Evolutionary conservation across 2,329 filamentous ascomycete species (phyloP).

Genomic region (Fusarium circinatum): DNA sequence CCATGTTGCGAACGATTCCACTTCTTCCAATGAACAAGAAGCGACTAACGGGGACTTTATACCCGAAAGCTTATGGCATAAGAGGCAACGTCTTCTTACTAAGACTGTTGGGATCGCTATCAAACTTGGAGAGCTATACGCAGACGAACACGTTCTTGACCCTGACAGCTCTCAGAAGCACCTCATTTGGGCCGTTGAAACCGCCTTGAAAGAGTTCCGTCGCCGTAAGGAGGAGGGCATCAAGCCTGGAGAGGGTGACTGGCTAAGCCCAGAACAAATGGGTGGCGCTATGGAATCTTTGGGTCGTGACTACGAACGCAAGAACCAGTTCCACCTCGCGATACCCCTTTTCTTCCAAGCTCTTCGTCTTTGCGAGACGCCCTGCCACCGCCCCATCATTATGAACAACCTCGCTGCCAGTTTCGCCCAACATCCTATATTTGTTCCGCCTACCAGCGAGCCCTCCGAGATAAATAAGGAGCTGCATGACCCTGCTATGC

Average conservation of each 20-base stretch:
- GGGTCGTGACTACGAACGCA: conserved; percentile 78
- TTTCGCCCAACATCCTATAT: conserved; percentile 73
- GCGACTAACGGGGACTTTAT: conserved; percentile 42
- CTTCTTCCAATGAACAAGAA: conserved; percentile 28
- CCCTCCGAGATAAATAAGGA: conserved; percentile 45
- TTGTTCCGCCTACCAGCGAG: conserved; percentile 43
- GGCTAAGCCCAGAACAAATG: conserved; percentile 76
- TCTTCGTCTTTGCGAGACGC: conserved; percentile 71
- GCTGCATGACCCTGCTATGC: conserved; percentile 46
- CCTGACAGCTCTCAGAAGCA: conserved; percentile 76
- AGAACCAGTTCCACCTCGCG: conserved; percentile 81
- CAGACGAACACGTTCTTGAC: conserved; percentile 78
- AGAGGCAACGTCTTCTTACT: conserved; percentile 74
- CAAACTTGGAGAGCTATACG: conserved; percentile 87
- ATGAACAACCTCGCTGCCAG: conserved; percentile 86
- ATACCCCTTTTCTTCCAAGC: conserved; percentile 89
- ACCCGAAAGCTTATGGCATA: conserved; percentile 63
- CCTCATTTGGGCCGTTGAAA: conserved; percentile 84
- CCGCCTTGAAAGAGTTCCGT: conserved; percentile 77
- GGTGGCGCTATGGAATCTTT: conserved; percentile 81
- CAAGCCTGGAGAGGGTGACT: conserved; percentile 75
- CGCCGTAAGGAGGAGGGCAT: conserved; percentile 74
- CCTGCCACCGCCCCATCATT: conserved; percentile 83
- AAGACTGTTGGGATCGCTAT: conserved; percentile 81
- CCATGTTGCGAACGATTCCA: neutral